Evolutionary conservation across 1,284 basidiomycete genomes (phyloP), one percentile per base, ranked within the genome.

Genomic region (Leccinum glutinopallens): DNA sequence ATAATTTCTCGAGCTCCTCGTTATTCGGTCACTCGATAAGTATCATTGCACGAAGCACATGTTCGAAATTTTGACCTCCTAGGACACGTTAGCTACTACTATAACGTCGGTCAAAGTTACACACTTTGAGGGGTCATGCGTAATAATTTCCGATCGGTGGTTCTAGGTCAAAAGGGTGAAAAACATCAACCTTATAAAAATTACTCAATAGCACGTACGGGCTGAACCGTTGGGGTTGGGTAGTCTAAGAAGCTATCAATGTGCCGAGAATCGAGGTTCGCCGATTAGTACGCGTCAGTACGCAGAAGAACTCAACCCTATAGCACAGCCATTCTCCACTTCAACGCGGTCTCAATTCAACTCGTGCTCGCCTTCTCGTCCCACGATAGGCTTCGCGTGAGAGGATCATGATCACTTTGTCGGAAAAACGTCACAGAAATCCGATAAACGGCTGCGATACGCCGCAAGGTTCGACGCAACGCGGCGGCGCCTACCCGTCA

Each of bases 331-430:
- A 29, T 25, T 43, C 5, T 41, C 29, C 33, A 43, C 46, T 49
- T 12, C 41, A 43, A n/a, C 25, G 25, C 25, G 43, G n/a, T 46
- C 43, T 15, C 43, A 46, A 25, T 25, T 46, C 19, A 12, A 25
- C 3, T 25, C 43, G n/a, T 46, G 9, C 10, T 55, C 59, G 19
- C 41, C 46, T 58, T 63, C 32, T 57, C 53, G 9, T 53, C 19
- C 12, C 7, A 41, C 17, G 15, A n/a, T 43, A n/a, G n/a, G 37
- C 54, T 59, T 43, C 66, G 17, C 35, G 46, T 59, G 54, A 65
- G 68, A 67, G 67, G 25, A 22, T 49, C 25, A 25, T 19, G 12
- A 25, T 22, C 9, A 33, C 46, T 22, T 13, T 49, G 19, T 22
- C 13, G 46, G 46, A 19, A 15, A 43, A 57, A 65, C 1, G 17